phyloP scores from a whole-genome alignment of 257 asterid species.

The Solanum sejunctum region DNA sequence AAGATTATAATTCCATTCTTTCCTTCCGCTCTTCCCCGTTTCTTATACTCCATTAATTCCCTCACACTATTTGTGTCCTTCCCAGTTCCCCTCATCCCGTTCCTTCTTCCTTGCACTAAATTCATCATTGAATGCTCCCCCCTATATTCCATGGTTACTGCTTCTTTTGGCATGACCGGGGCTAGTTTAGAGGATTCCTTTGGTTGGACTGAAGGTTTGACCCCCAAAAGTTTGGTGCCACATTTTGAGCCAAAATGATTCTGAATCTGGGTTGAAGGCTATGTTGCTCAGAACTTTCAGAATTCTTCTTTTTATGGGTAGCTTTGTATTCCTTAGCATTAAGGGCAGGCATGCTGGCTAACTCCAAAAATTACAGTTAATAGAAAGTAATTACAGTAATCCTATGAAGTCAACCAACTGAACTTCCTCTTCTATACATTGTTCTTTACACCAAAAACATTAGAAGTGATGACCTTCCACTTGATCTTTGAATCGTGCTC shows the following conservation, averaged over 20 bases:
- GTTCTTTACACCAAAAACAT: not conserved
- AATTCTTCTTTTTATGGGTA: not conserved
- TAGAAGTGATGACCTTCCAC: not conserved
- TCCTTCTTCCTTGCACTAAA: not conserved
- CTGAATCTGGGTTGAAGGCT: not conserved
- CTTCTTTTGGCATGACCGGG: not conserved
- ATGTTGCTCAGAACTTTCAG: not conserved
- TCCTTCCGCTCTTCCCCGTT: not conserved
- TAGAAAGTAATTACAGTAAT: not conserved
- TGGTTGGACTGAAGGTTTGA: not conserved
- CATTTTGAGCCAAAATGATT: not conserved
- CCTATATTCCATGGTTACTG: not conserved
- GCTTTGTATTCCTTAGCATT: not conserved
- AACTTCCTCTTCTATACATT: not conserved
- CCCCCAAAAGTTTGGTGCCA: not conserved
- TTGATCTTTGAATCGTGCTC: not conserved
- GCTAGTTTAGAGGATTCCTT: not conserved
- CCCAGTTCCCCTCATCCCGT: not conserved
- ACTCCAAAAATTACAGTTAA: not conserved
- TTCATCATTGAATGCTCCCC: not conserved
- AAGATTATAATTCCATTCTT: not conserved
- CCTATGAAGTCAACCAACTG: not conserved
- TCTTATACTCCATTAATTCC: not conserved
- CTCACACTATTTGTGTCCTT: not conserved
- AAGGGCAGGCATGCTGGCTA: not conserved